Percentiles rank a stretch among this genome's conserved stretches.
These are phyloP conservation scores for Caloboletus inedulis DNA, from an alignment of 1,284 basidiomycete species.

Conservation along the genomic window DNA sequence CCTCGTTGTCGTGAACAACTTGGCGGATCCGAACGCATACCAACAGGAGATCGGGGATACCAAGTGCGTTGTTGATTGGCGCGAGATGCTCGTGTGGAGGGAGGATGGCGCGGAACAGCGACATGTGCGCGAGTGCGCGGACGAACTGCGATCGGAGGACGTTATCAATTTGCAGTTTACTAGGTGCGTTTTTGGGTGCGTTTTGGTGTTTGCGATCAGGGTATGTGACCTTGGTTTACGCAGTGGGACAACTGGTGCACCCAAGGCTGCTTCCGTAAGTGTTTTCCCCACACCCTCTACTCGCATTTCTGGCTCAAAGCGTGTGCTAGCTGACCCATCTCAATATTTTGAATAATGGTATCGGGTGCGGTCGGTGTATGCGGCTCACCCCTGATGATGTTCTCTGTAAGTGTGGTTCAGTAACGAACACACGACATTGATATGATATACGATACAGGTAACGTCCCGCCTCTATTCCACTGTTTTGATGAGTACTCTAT, in stretches of 20 bases:
- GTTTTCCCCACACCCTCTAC: background rate
- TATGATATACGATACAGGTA: slow-evolving; percentile 44
- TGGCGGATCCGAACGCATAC: slow-evolving; percentile 38
- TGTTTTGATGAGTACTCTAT: slow-evolving; percentile 74
- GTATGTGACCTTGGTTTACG: slow-evolving; percentile 2
- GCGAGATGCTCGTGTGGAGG: slow-evolving; percentile 62
- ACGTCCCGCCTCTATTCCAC: slow-evolving; percentile 78
- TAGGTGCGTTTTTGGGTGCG: slow-evolving; percentile 46
- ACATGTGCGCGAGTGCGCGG: slow-evolving; percentile 40
- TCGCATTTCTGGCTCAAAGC: background rate
- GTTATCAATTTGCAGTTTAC: slow-evolving; percentile 83
- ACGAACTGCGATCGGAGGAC: slow-evolving; percentile 55
- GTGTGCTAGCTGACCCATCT: slow-evolving; percentile 63
- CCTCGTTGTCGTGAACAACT: slow-evolving; percentile 68
- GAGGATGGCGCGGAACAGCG: slow-evolving; percentile 45
- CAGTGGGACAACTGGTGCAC: slow-evolving; percentile 76
- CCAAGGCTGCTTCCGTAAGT: slow-evolving; percentile 75
- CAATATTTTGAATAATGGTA: slow-evolving; percentile 76
- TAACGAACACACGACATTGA: background rate
- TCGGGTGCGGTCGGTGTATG: slow-evolving; percentile 73
- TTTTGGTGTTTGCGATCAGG: background rate
- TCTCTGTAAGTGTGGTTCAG: slow-evolving; percentile 49
- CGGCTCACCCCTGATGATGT: slow-evolving; percentile 58
- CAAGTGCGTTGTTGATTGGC: slow-evolving; percentile 60
- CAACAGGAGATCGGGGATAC: slow-evolving; percentile 43